Evolutionary conservation across 169 alveolate genomes (phyloP).

Genomic region (Plasmodium yoelii): DNA sequence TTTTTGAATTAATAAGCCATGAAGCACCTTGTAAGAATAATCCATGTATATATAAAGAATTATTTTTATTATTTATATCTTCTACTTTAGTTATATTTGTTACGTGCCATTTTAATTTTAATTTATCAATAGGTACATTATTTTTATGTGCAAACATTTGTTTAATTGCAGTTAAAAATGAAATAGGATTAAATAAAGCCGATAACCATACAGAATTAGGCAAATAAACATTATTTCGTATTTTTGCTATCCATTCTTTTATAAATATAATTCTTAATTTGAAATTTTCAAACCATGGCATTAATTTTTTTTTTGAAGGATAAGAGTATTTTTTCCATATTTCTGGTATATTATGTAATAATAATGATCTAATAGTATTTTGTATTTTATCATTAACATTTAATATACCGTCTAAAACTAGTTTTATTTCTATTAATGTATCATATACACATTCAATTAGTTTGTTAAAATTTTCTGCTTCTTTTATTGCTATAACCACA

Average conservation of each 20-base stretch:
- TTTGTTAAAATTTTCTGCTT: slow-evolving; percentile 49
- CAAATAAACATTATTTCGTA: slow-evolving; percentile 28
- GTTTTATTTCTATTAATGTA: slow-evolving; percentile 54
- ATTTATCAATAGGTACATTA: slow-evolving; percentile 62
- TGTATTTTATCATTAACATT: slow-evolving; percentile 67
- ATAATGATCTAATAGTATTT: slow-evolving; percentile 37
- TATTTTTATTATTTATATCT: slow-evolving; percentile 63
- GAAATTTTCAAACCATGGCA: slow-evolving; percentile 74
- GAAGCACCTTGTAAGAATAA: slow-evolving; percentile 70
- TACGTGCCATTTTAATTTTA: slow-evolving; percentile 64
- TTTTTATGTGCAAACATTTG: slow-evolving; percentile 80
- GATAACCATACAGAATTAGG: slow-evolving; percentile 85
- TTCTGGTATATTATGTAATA: slow-evolving; percentile 68
- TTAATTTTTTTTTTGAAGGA: slow-evolving; percentile 63
- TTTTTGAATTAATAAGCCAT: slow-evolving; percentile 55
- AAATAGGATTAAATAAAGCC: slow-evolving; percentile 96
- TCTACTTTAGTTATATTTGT: slow-evolving; percentile 66
- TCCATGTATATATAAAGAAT: slow-evolving; percentile 68
- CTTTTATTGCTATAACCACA: slow-evolving; percentile 77
- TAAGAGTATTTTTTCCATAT: slow-evolving; percentile 58
- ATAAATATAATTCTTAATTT: slow-evolving; percentile 64
- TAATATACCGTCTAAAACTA: slow-evolving; percentile 59
- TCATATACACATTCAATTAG: slow-evolving; percentile 63
- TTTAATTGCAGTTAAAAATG: slow-evolving; percentile 95
- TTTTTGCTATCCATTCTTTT: slow-evolving; percentile 70